Evolutionary conservation across 495 filamentous ascomycete genomes (phyloP), one percentile per base, ranked within the genome.

Genomic region (Hypoxylon intermedium): DNA sequence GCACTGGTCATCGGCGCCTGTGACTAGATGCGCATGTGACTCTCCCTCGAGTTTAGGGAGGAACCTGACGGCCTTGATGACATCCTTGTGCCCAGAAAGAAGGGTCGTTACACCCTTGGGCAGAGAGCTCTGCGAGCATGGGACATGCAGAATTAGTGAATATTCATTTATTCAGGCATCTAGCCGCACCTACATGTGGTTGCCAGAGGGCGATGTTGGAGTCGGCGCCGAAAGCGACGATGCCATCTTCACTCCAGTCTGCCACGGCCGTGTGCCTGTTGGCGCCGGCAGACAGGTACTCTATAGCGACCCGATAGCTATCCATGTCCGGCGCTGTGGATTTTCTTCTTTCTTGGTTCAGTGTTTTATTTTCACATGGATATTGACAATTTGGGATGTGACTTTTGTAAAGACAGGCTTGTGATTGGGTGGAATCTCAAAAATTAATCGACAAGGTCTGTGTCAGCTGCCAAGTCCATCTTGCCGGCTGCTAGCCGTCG

Each of bases 161-260:
- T 42, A 30, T 15, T 31, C 37, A 13, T 19, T 16, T 31, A 6
- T 24, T 7, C 11, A 36, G 38, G 33, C 48, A 26, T n/a, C 33
- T 16, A 34, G 53, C 31, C 9, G 20, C 37, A 73, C 86, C 61
- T 85, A 96, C 92, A 70, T 83, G 69, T 41, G 94, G 91, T 66
- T 87, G 78, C 94, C 94, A 98, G 46, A 97, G 68, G 24, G 92
- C 94, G 55, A 97, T 80, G 75, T 93, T 94, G 54, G 84, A 84
- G 75, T 92, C 91, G 21, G 92, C 89, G 31, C 94, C 94, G 75
- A 90, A 98, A 38, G 93, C 95, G 31, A 98, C 80, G 49, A 93
- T 74, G 9, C 88, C 86, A 30, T 85, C 75, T 5, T 77, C 67
- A 68, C 92, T 84, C 94, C 94, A 98, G 75, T 98, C 94, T 11